Evolutionary conservation across 2,329 filamentous ascomycete species (phyloP).

Genomic region (Chaetomium strumarium): DNA sequence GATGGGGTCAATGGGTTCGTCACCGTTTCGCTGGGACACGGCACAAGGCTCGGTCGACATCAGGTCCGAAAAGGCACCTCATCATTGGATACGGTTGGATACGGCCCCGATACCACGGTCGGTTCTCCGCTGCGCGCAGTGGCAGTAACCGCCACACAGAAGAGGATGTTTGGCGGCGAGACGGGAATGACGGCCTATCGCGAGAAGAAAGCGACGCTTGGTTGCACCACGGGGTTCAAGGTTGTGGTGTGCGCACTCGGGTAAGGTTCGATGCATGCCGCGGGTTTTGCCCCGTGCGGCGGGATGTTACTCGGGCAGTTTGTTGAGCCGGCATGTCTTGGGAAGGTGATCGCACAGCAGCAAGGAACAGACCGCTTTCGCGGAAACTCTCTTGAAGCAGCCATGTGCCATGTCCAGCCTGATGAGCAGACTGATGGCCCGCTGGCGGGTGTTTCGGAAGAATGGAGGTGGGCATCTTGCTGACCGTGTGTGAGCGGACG

Average conservation of each 20-base stretch:
- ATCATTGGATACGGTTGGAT: background rate
- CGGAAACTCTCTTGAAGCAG: background rate
- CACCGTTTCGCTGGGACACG: conserved; percentile 22
- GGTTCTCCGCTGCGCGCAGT: background rate
- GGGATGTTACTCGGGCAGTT: conserved; percentile 2
- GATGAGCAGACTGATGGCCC: background rate
- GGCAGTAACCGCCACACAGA: background rate
- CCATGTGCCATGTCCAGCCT: conserved; percentile 9
- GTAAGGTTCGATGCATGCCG: conserved; percentile 16
- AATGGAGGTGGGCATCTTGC: conserved; percentile 1
- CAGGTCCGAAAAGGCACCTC: background rate
- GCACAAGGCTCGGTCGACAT: conserved; percentile 12
- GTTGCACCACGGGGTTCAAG: conserved; percentile 12
- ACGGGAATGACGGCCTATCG: background rate
- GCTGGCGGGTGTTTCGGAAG: conserved; percentile 5
- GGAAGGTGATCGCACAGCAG: conserved; percentile 18
- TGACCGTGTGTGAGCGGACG: background rate
- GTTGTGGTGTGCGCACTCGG: conserved; percentile 2
- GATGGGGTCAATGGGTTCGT: conserved; percentile 15
- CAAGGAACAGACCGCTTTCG: conserved; percentile 19
- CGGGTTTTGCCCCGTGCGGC: conserved; percentile 4
- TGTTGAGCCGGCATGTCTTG: conserved; percentile 2
- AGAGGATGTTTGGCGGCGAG: background rate
- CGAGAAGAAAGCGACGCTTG: conserved; percentile 8
- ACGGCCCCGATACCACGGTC: background rate